Conservation (phyloP, 768 basidiomycete species). For the Leucosporidium scottii region DNA sequence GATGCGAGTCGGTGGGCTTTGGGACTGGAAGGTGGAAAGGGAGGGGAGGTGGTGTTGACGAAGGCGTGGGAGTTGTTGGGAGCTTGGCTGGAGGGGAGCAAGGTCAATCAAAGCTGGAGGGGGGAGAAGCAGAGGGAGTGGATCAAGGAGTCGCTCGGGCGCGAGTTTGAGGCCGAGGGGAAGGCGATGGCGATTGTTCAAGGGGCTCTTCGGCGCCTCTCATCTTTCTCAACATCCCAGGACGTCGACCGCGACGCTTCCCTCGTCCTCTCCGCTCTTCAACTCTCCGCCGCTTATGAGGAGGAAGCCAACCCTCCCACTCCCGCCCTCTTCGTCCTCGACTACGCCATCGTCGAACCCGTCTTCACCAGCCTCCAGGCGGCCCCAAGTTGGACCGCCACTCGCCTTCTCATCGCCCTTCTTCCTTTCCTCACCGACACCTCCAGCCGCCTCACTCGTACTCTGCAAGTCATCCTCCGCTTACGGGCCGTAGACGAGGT, state of each 20-base stretch:
- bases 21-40: background rate
- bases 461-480: slow-evolving; percentile 6
- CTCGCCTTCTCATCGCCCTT: background rate
- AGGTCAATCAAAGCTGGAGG: slow-evolving; percentile 59
- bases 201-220: background rate
- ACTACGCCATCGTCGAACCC: background rate
- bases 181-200: background rate
- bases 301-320: slow-evolving; percentile 12
- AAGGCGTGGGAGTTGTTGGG: slow-evolving; percentile 51
- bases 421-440: background rate
- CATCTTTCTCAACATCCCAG: too few relatives aligned
- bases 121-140: slow-evolving; percentile 58
- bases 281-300: slow-evolving; percentile 15
- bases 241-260: slow-evolving; percentile 11
- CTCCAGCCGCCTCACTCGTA: background rate
- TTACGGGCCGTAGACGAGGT: slow-evolving; percentile 44
- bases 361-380: background rate
- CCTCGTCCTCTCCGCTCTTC: slow-evolving; percentile 8
- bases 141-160: slow-evolving; percentile 5
- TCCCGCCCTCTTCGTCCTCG: slow-evolving; percentile 9
- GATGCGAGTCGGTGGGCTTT: slow-evolving; percentile 48
- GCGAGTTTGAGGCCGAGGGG: background rate
- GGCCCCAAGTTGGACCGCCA: background rate
- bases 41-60: slow-evolving; percentile 29
- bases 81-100: slow-evolving; percentile 70